These are phyloP conservation scores for Tetrahymena thermophila DNA, from an alignment of 73 alveolate species.

Conservation along the genomic window DNA sequence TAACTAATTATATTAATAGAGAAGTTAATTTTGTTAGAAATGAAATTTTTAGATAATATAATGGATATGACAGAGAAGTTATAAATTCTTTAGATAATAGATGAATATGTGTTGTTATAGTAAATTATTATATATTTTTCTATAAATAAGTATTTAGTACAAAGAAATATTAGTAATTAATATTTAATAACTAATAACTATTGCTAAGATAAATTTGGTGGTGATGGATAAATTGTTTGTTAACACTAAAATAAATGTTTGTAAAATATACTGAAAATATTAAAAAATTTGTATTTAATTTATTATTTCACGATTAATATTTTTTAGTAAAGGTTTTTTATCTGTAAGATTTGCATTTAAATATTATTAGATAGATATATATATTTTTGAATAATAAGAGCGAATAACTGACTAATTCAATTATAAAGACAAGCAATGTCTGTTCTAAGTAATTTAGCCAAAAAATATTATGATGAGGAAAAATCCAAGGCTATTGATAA, in stretches of 20 bases:
- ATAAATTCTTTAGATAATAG: no score
- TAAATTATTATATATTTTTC: no score
- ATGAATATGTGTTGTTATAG: no score
- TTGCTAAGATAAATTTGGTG: neutral
- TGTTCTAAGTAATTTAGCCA: neutral
- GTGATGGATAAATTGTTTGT: neutral
- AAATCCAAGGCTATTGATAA: neutral
- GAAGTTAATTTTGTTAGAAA: no score
- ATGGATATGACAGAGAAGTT: no score
- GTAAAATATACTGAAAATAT: neutral
- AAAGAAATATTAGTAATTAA: no score
- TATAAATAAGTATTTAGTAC: no score
- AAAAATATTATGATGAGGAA: neutral
- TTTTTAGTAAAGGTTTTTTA: neutral
- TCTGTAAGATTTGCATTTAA: neutral
- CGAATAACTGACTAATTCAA: neutral
- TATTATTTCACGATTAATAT: neutral
- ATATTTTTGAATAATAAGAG: neutral
- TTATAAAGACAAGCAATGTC: neutral
- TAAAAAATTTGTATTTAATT: neutral
- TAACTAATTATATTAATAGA: no score
- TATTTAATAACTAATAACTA: no score
- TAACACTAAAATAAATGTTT: neutral
- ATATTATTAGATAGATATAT: neutral
- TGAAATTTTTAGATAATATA: no score